Evolutionary conservation across 139 green algal species (phyloP).

Genomic region (Eudorina sp.): DNA sequence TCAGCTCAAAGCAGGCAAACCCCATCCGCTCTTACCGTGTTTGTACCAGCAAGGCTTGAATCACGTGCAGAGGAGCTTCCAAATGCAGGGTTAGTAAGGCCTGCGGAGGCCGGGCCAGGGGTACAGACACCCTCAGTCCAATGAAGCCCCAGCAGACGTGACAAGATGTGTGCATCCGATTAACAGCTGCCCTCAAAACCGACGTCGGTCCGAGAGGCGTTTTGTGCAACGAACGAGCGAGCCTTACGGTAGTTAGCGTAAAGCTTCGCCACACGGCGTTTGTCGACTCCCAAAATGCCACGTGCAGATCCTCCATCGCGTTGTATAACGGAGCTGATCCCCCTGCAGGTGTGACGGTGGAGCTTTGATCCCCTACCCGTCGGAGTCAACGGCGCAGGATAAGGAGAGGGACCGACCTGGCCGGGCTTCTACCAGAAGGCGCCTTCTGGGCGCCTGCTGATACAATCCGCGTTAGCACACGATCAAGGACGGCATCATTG

Average conservation of each 20-base stretch:
- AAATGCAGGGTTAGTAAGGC: background rate
- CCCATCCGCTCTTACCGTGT: no score
- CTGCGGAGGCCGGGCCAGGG: no score
- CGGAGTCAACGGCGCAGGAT: background rate
- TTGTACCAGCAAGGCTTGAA: conserved; percentile 14
- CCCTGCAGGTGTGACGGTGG: background rate
- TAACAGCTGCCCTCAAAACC: no score
- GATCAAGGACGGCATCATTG: conserved; percentile 34
- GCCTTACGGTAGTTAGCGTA: conserved; percentile 2
- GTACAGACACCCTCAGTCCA: no score
- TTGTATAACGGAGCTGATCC: background rate
- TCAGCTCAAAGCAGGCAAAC: no score
- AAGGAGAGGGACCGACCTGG: background rate
- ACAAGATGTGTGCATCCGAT: no score
- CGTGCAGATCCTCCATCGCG: background rate
- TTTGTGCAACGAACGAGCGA: no score
- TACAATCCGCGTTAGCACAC: conserved; percentile 13
- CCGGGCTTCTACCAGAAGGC: background rate
- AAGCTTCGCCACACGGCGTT: background rate
- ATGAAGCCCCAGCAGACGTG: no score
- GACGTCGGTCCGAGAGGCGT: no score
- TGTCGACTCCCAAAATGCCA: background rate
- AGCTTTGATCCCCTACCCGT: background rate
- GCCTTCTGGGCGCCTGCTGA: background rate
- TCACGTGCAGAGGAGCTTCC: conserved; percentile 1